Evolutionary conservation across 2,329 filamentous ascomycete species (phyloP), one percentile per base, ranked within the genome.

Genomic region (Fusarium algeriense): DNA sequence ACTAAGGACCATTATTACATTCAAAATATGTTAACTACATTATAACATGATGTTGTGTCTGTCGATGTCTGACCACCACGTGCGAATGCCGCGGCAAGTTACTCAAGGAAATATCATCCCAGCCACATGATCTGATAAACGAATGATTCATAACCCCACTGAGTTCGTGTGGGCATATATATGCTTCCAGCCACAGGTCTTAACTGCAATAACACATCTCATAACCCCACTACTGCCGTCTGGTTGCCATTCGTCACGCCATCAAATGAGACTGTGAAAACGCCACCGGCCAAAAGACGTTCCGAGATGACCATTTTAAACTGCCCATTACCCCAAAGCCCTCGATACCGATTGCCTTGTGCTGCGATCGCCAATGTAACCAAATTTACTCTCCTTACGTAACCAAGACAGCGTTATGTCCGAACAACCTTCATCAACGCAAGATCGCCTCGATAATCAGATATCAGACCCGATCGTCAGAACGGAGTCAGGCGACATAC

Each of bases 301-400:
- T 8, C 6, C 2, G 6, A 20, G 2, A 17, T 32, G 2, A 3
- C 9, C 28, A 48, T 32, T 48, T 6, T 23, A 23, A 6, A 23
- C 23, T 23, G 23, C 5, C 8, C 1, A 12, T 12, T 17, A 30
- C 28, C 28, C 0, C 19, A 7, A 11, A 30, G 6, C 6, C 12
- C 4, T n/a, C 6, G 2, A 20, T 6, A 7, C 2, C 4, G 0
- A 11, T 20, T 20, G 9, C 4, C 9, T 48, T 32, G 2, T 15
- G 1, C 9, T 32, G 5, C 4, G 6, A 13, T 20, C 26, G 3
- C 19, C 0, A 7, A 6, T 2, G 0, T 8, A 12, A 3, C 5
- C 3, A 8, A 32, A 3, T 6, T 12, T 30, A 12, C 17, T 0
- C 6, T 12, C 2, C 45, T 48, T 6, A 20, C 0, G n/a, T 4